phyloP scores from a whole-genome alignment of 352 stramenopile genomes.

The Globisporangium paroecandrum region DNA sequence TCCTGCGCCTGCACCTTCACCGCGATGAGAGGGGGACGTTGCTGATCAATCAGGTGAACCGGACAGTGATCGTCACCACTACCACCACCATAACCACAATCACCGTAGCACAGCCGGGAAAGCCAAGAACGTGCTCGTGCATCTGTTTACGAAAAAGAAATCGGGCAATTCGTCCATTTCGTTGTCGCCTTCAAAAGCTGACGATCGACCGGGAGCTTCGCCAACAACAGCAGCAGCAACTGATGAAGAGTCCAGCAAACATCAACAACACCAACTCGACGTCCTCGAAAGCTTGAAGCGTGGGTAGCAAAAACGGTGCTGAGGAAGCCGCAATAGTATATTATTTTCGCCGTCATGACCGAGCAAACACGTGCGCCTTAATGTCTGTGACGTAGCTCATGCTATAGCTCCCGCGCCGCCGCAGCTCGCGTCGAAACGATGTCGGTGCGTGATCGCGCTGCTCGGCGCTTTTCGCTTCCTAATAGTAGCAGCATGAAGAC shows the following conservation, averaged over 20 bases:
- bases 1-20: not conserved
- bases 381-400: slow-evolving; percentile 89
- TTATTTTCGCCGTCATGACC: slow-evolving; percentile 27
- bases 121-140: slow-evolving; percentile 22
- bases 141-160: slow-evolving; percentile 24
- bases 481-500: not conserved
- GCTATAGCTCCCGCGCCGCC: slow-evolving; percentile 82
- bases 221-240: not conserved
- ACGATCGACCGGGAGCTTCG: not conserved
- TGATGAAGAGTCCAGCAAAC: not conserved
- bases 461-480: slow-evolving; percentile 28
- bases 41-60: not conserved
- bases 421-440: slow-evolving; percentile 77
- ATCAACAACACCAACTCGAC: not conserved
- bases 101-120: slow-evolving; percentile 19
- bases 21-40: not conserved
- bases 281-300: not conserved
- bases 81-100: not conserved
- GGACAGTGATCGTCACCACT: not conserved
- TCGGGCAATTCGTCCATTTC: slow-evolving; percentile 1
- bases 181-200: slow-evolving; percentile 10
- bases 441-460: slow-evolving; percentile 29
- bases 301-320: not conserved
- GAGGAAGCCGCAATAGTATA: not conserved
- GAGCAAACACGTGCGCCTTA: slow-evolving; percentile 80